Evolutionary conservation across 164 flowering plant genomes (phyloP), one percentile per base, ranked within the genome.

Genomic region (Saururus chinensis): DNA sequence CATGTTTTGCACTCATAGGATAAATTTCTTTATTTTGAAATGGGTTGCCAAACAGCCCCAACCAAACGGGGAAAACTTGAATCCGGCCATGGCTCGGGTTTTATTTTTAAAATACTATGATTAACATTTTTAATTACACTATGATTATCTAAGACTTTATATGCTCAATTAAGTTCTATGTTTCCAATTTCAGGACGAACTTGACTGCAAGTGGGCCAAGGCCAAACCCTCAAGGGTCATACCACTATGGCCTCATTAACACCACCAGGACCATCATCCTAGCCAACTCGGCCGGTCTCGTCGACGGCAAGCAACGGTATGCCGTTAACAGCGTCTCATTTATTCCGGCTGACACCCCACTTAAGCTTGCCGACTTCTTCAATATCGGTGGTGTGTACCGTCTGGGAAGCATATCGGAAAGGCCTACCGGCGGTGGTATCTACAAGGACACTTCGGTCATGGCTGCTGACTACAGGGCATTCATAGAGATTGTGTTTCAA

Each of bases 181-280:
- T 4, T 42, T 11, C 24, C 10, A 40, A 22, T 65, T 35, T 9
- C 72, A 84, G 92, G 83, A 80, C 84, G 9, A 89, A 92, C 62
- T 76, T 89, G 4, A 87, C 89, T 7, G 96, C 96, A 9, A 83
- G 92, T 58, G 96, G 93, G 61, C 89, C 98, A 19, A 79, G 96
- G 40, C 96, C 96, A 0, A 92, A 89, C 68, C 96, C 98, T 22
- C 98, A 92, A 67, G 98, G 98, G 16, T 87, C 98, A 3, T 89
- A 86, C 82, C 93, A 84, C 73, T 87, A 89, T 65, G 96, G 96
- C 4, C 67, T 57, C 1, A 78, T 89, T 60, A 80, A 75, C 61
- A 59, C 75, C 26, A 64, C 75, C 4, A 73, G 92, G 58, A 89
- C 92, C 9, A 81, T 92, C 53, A 71, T 53, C 61, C 77, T 87